phyloP scores from a whole-genome alignment of 2,329 filamentous ascomycete genomes.

The Lecanicillium sp. region DNA sequence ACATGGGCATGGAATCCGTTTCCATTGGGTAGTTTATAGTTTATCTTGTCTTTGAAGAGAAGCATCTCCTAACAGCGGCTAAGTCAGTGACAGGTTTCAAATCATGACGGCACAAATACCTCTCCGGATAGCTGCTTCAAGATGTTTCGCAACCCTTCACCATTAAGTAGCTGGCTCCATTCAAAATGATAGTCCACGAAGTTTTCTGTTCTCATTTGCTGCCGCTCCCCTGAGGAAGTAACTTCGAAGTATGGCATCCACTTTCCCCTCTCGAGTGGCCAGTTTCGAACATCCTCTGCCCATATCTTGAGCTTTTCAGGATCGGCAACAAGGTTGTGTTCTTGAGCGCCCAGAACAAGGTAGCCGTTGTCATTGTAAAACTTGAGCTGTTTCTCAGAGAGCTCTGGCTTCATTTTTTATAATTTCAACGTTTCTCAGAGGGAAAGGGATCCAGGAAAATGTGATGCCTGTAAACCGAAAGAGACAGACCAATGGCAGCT shows the following conservation, averaged over 20 bases:
- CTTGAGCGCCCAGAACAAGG: slow-evolving; percentile 2
- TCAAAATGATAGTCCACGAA: slow-evolving; percentile 7
- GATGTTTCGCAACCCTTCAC: background rate
- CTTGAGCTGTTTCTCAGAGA: slow-evolving; percentile 2
- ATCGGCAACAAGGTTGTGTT: slow-evolving; percentile 4
- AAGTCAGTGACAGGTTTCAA: too few relatives aligned
- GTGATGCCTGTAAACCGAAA: too few relatives aligned
- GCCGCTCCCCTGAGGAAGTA: background rate
- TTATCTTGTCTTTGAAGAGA: slow-evolving; percentile 13
- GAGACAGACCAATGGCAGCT: too few relatives aligned
- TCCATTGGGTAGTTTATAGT: slow-evolving; percentile 9
- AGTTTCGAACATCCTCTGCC: slow-evolving; percentile 7
- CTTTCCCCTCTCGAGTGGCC: slow-evolving; percentile 9
- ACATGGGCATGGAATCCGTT: slow-evolving; percentile 11
- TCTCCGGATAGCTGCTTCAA: slow-evolving; percentile 7
- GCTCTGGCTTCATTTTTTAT: background rate
- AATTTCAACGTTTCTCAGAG: too few relatives aligned
- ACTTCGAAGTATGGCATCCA: slow-evolving; percentile 11
- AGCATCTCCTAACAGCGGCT: background rate
- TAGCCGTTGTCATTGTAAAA: slow-evolving; percentile 11
- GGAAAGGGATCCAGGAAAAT: too few relatives aligned
- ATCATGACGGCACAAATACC: background rate
- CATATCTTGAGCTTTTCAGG: slow-evolving; percentile 3
- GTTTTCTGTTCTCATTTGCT: slow-evolving; percentile 9
- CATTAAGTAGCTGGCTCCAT: slow-evolving; percentile 1